A percentile compares a stretch with the other conserved stretches of the same genome.
phyloP scores from a whole-genome alignment of 2,329 filamentous ascomycete genomes.

The Penicillium corylophilum region DNA sequence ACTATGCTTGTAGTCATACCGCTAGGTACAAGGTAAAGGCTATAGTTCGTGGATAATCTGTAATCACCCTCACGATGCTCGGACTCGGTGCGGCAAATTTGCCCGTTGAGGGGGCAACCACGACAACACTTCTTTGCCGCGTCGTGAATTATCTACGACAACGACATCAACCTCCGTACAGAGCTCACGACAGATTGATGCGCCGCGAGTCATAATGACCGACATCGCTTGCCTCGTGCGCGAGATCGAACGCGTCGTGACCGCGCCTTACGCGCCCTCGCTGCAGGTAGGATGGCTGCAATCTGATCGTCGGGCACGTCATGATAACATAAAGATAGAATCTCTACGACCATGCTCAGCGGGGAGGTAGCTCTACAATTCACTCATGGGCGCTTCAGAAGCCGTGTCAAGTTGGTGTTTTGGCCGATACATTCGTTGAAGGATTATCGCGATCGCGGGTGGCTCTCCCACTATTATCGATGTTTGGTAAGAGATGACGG shows the following conservation, averaged over 20 bases:
- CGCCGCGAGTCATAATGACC: slow-evolving; percentile 23
- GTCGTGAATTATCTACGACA: not conserved
- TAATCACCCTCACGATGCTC: not conserved
- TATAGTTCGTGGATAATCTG: not conserved
- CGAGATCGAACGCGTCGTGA: slow-evolving; percentile 50
- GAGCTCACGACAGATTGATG: too few relatives aligned
- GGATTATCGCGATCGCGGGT: slow-evolving; percentile 53
- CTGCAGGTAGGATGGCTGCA: slow-evolving; percentile 43
- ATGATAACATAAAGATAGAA: slow-evolving; percentile 25
- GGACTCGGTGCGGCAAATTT: not conserved
- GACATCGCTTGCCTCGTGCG: slow-evolving; percentile 30
- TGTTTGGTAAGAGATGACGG: slow-evolving; percentile 42
- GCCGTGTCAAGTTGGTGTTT: slow-evolving; percentile 49
- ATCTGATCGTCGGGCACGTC: slow-evolving; percentile 1
- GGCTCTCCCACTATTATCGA: slow-evolving; percentile 50
- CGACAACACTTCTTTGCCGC: slow-evolving; percentile 7
- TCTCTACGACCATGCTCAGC: slow-evolving; percentile 28
- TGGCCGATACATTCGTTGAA: slow-evolving; percentile 49
- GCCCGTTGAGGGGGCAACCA: slow-evolving; percentile 15
- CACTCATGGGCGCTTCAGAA: slow-evolving; percentile 49
- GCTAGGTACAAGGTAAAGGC: not conserved
- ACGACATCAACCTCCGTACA: not conserved
- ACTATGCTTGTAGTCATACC: not conserved
- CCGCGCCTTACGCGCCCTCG: slow-evolving; percentile 51
- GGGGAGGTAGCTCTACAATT: slow-evolving; percentile 37